Conservation (phyloP, 192 early-diverging fungal species). For the Paraglomus brasilianum region DNA sequence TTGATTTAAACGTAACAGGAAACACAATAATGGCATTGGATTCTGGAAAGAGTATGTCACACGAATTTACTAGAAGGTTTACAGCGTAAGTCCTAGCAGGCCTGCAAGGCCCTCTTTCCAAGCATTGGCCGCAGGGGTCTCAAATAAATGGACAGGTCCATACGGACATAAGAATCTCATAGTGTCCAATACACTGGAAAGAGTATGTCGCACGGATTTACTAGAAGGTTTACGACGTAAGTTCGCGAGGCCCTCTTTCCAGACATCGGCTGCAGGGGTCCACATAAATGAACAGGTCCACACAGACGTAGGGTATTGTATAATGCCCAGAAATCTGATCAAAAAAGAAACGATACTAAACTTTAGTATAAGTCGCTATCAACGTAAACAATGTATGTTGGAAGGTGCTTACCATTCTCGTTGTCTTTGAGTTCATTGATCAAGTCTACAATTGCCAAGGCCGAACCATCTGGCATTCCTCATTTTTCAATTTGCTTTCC, state of each 20-base stretch:
- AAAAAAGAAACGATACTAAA: no score
- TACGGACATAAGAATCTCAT: slow-evolving; percentile 23
- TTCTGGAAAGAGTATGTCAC: slow-evolving; percentile 25
- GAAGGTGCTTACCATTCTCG: slow-evolving; percentile 7
- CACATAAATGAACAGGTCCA: slow-evolving; percentile 22
- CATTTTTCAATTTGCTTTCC: background rate
- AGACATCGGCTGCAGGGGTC: slow-evolving; percentile 13
- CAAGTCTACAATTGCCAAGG: background rate
- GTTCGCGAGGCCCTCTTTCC: slow-evolving; percentile 4
- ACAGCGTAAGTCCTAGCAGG: slow-evolving; percentile 29
- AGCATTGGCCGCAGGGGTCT: slow-evolving; percentile 4
- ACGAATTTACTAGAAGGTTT: slow-evolving; percentile 17
- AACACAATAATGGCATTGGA: slow-evolving; percentile 29
- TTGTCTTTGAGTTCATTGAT: slow-evolving; percentile 17
- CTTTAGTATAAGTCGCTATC: no score
- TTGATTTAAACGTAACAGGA: slow-evolving; percentile 13
- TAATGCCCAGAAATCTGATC: slow-evolving; percentile 22
- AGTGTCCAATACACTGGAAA: slow-evolving; percentile 26
- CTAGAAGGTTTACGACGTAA: slow-evolving; percentile 30
- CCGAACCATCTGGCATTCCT: background rate
- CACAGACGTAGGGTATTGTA: slow-evolving; percentile 14
- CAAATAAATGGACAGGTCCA: slow-evolving; percentile 21
- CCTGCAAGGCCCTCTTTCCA: slow-evolving; percentile 8
- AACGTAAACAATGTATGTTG: no score
- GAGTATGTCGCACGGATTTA: slow-evolving; percentile 30